Percentiles rank a stretch among this genome's conserved stretches.
Evolutionary conservation across 805 yeast species (phyloP).

Genomic region (Starmerella vitae): DNA sequence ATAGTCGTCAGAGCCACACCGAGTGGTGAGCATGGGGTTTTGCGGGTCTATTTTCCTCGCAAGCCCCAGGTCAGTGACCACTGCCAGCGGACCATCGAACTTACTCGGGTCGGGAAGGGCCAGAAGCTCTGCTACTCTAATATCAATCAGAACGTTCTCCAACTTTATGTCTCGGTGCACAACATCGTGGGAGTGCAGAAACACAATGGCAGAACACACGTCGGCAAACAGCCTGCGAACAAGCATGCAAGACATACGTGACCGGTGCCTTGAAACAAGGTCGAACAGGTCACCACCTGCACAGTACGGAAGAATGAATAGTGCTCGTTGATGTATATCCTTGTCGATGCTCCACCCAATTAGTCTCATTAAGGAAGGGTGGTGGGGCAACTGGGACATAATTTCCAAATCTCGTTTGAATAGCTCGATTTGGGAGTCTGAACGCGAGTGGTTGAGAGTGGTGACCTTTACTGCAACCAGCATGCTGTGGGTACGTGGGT

Average conservation of each 20-base stretch:
- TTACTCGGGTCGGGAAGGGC: conserved; percentile 12
- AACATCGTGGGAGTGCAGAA: conserved; percentile 52
- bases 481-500: conserved; percentile 5
- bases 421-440: conserved; percentile 45
- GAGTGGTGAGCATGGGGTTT: conserved; percentile 56
- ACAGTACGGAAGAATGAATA: conserved; percentile 61
- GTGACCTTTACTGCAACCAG: conserved; percentile 63
- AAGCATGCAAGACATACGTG: conserved; percentile 35
- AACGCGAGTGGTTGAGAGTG: conserved; percentile 31
- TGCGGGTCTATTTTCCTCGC: conserved; percentile 52
- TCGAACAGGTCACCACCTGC: conserved; percentile 76
- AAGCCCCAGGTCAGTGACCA: conserved; percentile 79
- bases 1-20: conserved; percentile 95
- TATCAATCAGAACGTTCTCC: conserved; percentile 54
- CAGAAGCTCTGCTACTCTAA: conserved; percentile 28
- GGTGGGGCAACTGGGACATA: conserved; percentile 34
- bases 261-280: conserved; percentile 37
- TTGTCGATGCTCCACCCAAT: conserved; percentile 31
- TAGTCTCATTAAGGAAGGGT: conserved; percentile 58
- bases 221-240: conserved; percentile 58
- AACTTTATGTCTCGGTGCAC: conserved; percentile 88
- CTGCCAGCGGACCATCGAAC: conserved; percentile 32
- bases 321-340: conserved; percentile 23
- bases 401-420: conserved; percentile 63
- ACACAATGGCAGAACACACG: conserved; percentile 51